Evolutionary conservation across 2,329 filamentous ascomycete species (phyloP).

Genomic region (Hypoxylon sp.): DNA sequence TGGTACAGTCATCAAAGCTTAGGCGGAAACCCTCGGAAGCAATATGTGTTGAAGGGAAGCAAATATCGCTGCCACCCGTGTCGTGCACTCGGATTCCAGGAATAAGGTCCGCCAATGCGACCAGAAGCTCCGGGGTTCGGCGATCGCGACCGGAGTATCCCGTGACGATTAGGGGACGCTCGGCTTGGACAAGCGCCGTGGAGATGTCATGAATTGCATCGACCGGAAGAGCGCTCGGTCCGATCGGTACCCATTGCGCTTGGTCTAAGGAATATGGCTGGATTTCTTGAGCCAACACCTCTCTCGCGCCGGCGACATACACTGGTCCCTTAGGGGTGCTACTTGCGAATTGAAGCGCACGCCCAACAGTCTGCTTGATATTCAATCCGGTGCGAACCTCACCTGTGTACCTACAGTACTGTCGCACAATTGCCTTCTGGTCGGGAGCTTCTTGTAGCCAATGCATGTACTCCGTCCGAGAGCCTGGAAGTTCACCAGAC

Average conservation of each 20-base stretch:
- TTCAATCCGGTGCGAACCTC: slow-evolving; percentile 78
- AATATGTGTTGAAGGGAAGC: slow-evolving; percentile 46
- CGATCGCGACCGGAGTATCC: slow-evolving; percentile 59
- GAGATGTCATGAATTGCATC: slow-evolving; percentile 55
- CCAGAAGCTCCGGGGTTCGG: slow-evolving; percentile 53
- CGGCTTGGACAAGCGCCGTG: slow-evolving; percentile 54
- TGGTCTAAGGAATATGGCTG: slow-evolving; percentile 37
- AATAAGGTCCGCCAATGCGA: slow-evolving; percentile 56
- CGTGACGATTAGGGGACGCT: slow-evolving; percentile 58
- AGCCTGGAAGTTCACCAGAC: slow-evolving; percentile 75
- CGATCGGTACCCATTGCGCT: slow-evolving; percentile 39
- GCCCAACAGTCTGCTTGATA: slow-evolving; percentile 78
- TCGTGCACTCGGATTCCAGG: slow-evolving; percentile 60
- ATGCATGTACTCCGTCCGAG: slow-evolving; percentile 78
- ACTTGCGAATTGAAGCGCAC: slow-evolving; percentile 75
- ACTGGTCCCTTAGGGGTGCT: slow-evolving; percentile 75
- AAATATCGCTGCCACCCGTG: slow-evolving; percentile 61
- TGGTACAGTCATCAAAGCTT: slow-evolving; percentile 66
- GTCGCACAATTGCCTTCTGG: slow-evolving; percentile 75
- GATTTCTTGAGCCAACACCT: slow-evolving; percentile 74
- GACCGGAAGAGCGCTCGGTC: slow-evolving; percentile 41
- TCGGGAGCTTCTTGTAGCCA: slow-evolving; percentile 83
- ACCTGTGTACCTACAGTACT: slow-evolving; percentile 76
- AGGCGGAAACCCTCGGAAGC: slow-evolving; percentile 63
- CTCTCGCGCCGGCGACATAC: slow-evolving; percentile 71